Base-by-base conservation (phyloP, 2,329 filamentous ascomycete genomes). In the Paecilomyces sp. region DNA sequence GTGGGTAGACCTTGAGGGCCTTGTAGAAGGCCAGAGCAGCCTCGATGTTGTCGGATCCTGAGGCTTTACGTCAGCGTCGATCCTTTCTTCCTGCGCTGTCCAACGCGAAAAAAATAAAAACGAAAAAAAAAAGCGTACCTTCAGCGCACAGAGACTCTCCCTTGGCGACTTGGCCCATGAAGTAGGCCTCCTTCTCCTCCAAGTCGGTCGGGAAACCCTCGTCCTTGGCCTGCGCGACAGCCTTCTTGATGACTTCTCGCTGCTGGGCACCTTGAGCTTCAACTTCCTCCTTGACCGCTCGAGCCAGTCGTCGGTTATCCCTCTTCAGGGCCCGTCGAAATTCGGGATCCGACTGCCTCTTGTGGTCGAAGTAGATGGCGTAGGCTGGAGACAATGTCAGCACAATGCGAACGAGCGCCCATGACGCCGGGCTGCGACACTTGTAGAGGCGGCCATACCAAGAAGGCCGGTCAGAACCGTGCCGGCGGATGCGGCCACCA, bases 1-100 rank as follows among this genome's bases (percentile, higher is more conserved):
- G 89, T 57, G 94, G 94, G 80, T 99, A 99, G 68, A 97, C 94
- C 85, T 99, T 99, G 67, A 99, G 85, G 53, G 92, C 94, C 83
- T 92, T 95, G 85, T 97, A 99, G 80, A 99, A 99, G 76, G 90
- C 91, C 62, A 97, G 81, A 55, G 94, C 93, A 57, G 94, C 91
- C 66, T 97, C 92, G 61, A 96, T 77, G 60, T 78, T 74, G 59
- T 75, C 70, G 55, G 73, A 69, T 55, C 74, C 77, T 78, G 64
- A 28, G 57, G 52, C 34, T 56, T 56, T 59, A 47, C 61, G 67
- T 60, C 65, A 64, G 41, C 30, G 59, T 30, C 47, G 36, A n/a
- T 50, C 63, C 55, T 34, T 25, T 11, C 36, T 41, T 47, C 41
- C 41, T 18, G 15, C 6, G 41, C n/a, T 15, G 41, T n/a, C 36